Base-by-base conservation (phyloP, 352 stramenopile species). In the Thalassiosira mediterranea region DNA sequence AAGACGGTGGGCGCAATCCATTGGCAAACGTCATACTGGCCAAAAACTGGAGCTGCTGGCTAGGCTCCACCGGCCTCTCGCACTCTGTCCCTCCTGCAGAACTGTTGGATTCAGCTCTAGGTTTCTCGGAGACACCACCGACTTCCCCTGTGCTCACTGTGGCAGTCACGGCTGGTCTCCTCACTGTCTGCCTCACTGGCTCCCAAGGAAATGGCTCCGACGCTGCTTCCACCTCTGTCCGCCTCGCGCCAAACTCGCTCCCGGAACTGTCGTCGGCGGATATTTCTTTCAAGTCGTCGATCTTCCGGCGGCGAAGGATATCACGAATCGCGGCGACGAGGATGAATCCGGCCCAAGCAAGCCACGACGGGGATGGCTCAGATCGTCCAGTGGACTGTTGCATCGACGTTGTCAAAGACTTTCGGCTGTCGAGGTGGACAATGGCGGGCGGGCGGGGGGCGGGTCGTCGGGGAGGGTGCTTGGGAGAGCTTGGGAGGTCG, bases 1-100 rank as follows among this genome's bases (percentile, higher is more conserved):
- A 86, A 17, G 29, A 66, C n/a, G 78, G 78, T 54, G 34, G 26
- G 11, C 78, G 40, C 17, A 83, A 37, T 13, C 63, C 71, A 23
- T 62, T 49, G 25, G 78, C 78, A 81, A 86, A 86, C 4, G 78
- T 83, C 78, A 86, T 86, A 17, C 25, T 47, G 29, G 67, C 37
- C 31, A 86, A 32, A 70, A 86, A 86, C 13, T 77, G 11, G 1
- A 76, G 60, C 49, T 83, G 56, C n/a, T 66, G 17, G 2, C 15
- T 8, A 15, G 37, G 8, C 8, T 44, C 37, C 15, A 15, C 37
- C 15, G 37, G 37, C 37, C 15, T 8, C 8, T 15, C 37, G 8
- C 15, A 15, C 8, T 15, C 15, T 8, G 8, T 8, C 8, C 37
- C 15, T 15, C 13, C 25, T 57, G 34, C 52, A 54, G 7, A 17